phyloP scores from a whole-genome alignment of 257 asterid species.

The Ophiorrhiza pumila region DNA sequence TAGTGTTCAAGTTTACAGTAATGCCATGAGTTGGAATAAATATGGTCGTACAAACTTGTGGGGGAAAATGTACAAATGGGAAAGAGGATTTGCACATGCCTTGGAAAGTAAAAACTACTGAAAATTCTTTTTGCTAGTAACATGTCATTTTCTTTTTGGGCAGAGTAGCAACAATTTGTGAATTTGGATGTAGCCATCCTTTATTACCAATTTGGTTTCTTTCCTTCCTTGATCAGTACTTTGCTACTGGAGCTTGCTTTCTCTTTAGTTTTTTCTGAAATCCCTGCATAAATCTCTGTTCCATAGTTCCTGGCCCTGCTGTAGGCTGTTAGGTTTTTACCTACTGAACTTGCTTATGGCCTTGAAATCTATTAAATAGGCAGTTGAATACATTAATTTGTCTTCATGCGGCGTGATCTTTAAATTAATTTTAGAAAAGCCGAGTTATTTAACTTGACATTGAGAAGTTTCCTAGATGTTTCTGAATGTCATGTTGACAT shows the following conservation, averaged over 20 bases:
- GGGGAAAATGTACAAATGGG: not conserved
- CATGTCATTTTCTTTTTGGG: no score
- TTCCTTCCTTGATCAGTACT: not conserved
- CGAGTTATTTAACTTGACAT: no score
- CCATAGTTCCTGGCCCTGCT: no score
- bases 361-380: not conserved
- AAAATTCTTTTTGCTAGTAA: no score
- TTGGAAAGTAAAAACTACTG: not conserved
- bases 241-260: not conserved
- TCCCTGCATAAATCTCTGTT: not conserved
- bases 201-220: not conserved
- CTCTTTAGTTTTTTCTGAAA: not conserved
- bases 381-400: not conserved
- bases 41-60: not conserved
- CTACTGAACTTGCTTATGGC: not conserved
- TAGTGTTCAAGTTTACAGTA: not conserved
- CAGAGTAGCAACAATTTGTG: not conserved
- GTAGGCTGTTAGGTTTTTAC: no score
- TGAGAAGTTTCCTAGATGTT: not conserved
- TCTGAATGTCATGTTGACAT: not conserved
- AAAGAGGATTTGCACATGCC: not conserved
- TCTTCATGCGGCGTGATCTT: not conserved
- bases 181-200: not conserved
- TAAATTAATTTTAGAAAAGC: no score
- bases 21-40: not conserved